Percentiles rank a stretch among this genome's conserved stretches.
These are phyloP conservation scores for Zizania palustris DNA, from an alignment of 202 grass and related monocot species.

Conservation along the genomic window DNA sequence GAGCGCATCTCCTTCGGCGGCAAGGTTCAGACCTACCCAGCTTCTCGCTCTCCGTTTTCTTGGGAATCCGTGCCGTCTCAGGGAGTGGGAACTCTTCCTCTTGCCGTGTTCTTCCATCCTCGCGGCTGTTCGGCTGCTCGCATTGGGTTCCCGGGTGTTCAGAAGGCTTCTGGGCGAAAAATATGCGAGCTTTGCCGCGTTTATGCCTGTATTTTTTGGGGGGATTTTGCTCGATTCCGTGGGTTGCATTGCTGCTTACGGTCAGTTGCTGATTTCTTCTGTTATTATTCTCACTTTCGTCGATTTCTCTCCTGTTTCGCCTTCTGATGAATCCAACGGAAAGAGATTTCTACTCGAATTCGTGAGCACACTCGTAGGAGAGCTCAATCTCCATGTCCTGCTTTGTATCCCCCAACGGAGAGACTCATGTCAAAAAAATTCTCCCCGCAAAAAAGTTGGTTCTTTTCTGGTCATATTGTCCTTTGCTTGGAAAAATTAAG, in stretches of 20 bases:
- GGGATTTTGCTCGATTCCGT: background rate
- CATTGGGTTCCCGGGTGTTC: slow-evolving; percentile 7
- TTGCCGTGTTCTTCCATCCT: background rate
- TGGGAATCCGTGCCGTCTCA: background rate
- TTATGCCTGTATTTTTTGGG: background rate
- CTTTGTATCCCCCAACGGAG: background rate
- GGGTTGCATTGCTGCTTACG: slow-evolving; percentile 1
- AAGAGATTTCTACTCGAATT: background rate
- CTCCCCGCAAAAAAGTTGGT: background rate
- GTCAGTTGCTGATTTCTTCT: background rate
- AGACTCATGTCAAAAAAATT: background rate
- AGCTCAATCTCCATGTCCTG: background rate
- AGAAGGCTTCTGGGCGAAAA: background rate
- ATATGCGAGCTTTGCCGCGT: background rate
- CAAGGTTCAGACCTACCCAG: slow-evolving; percentile 50
- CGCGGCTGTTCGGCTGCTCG: slow-evolving; percentile 17
- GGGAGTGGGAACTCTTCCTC: background rate
- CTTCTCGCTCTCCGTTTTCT: slow-evolving; percentile 22
- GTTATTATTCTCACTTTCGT: background rate
- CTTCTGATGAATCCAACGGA: background rate
- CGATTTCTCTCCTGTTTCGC: background rate
- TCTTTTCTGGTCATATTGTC: slow-evolving; percentile 24
- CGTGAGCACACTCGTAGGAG: background rate
- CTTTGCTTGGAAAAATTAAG: slow-evolving; percentile 4
- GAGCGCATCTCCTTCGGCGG: slow-evolving; percentile 97